phyloP scores from a whole-genome alignment of 192 early-diverging fungal genomes.

The Coemansia sp. region DNA sequence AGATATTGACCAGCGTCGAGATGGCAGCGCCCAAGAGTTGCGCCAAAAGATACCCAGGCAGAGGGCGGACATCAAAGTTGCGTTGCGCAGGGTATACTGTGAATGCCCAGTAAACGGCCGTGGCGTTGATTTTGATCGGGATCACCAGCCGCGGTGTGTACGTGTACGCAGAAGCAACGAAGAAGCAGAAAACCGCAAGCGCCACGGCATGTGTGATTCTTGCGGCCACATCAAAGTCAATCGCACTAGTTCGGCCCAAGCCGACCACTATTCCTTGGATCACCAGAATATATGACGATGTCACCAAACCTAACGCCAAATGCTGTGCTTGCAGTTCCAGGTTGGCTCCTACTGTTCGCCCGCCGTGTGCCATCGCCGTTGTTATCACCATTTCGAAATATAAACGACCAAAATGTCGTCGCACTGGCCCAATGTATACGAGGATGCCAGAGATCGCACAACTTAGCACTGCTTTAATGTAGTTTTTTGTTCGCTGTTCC shows the following conservation, averaged over 20 bases:
- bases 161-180: constrained; percentile 20
- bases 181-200: constrained; percentile 33
- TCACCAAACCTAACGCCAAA: constrained; percentile 16
- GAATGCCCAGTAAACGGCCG: constrained; percentile 21
- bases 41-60: constrained; percentile 34
- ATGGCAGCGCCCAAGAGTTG: constrained; percentile 39
- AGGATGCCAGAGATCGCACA: constrained; percentile 31
- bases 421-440: constrained; percentile 25
- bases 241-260: background rate
- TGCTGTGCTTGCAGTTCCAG: constrained; percentile 46
- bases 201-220: constrained; percentile 19
- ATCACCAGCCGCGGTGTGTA: constrained; percentile 29
- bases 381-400: constrained; percentile 38
- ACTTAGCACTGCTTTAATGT: constrained; percentile 37
- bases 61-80: constrained; percentile 14
- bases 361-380: constrained; percentile 41
- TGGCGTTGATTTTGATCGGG: constrained; percentile 39
- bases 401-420: constrained; percentile 17
- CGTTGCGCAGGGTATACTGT: constrained; percentile 16
- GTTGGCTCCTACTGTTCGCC: constrained; percentile 42
- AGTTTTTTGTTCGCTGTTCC: constrained; percentile 29
- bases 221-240: constrained; percentile 27
- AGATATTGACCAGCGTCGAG: constrained; percentile 39
- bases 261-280: constrained; percentile 24
- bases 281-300: constrained; percentile 26